These are phyloP conservation scores for Saccharata proteae DNA, from an alignment of 2,329 filamentous ascomycete genomes.

Conservation along the genomic window DNA sequence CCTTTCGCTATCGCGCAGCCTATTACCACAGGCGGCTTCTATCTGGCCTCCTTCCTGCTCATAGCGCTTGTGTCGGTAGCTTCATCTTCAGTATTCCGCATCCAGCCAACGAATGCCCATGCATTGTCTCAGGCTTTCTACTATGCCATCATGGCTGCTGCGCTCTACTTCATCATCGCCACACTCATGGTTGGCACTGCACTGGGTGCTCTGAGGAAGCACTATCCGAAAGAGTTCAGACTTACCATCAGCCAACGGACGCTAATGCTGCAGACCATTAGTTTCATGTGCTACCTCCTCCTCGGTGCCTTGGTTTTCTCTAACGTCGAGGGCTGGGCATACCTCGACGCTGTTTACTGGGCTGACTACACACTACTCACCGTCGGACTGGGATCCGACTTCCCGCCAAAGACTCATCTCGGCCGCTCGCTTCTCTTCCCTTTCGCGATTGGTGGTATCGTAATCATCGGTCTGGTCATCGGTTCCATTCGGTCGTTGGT, in stretches of 20 bases:
- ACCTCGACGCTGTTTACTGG: slow-evolving; percentile 43
- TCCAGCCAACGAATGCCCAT: slow-evolving; percentile 29
- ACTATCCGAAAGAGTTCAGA: slow-evolving; percentile 45
- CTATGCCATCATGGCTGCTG: slow-evolving; percentile 47
- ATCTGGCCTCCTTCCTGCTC: slow-evolving; percentile 41
- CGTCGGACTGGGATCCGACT: slow-evolving; percentile 41
- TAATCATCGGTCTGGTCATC: slow-evolving; percentile 43
- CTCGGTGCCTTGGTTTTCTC: slow-evolving; percentile 35
- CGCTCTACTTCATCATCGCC: slow-evolving; percentile 44
- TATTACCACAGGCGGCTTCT: slow-evolving; percentile 49
- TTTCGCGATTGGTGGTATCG: slow-evolving; percentile 42
- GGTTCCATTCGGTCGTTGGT: slow-evolving; percentile 40
- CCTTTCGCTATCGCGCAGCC: slow-evolving; percentile 45
- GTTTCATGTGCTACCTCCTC: slow-evolving; percentile 36
- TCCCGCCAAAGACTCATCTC: slow-evolving; percentile 36
- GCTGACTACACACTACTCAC: slow-evolving; percentile 45
- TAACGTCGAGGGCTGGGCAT: slow-evolving; percentile 40
- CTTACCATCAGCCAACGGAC: slow-evolving; percentile 46
- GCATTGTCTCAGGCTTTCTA: slow-evolving; percentile 46
- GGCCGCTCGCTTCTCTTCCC: slow-evolving; percentile 41
- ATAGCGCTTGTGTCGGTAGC: slow-evolving; percentile 40
- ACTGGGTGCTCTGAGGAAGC: slow-evolving; percentile 40
- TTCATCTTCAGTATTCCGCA: slow-evolving; percentile 31
- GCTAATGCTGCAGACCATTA: slow-evolving; percentile 41
- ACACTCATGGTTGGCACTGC: slow-evolving; percentile 44